Conservation (phyloP, 495 filamentous ascomycete species). For the Aspergillus leporis region DNA sequence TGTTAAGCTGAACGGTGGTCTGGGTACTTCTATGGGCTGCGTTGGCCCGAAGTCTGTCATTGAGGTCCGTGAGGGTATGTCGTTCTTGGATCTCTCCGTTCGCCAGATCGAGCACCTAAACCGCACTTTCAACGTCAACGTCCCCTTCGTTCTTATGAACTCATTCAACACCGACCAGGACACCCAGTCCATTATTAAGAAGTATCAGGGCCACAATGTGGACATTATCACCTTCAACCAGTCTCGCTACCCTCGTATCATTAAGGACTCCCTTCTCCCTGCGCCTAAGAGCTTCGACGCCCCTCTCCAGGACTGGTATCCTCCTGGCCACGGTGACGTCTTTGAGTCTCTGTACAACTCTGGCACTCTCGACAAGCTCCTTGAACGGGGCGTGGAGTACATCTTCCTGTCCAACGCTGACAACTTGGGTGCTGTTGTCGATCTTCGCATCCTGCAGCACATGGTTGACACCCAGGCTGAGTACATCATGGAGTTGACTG, state of each 20-base stretch:
- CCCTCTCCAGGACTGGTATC: conserved; percentile 95
- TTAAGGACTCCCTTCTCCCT: conserved; percentile 96
- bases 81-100: conserved; percentile 97
- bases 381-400: conserved; percentile 91
- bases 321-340: conserved; percentile 97
- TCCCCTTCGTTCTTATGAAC: conserved; percentile 99
- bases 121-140: conserved; percentile 94
- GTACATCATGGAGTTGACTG: conserved; percentile 99
- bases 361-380: conserved; percentile 93
- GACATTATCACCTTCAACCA: conserved; percentile 99
- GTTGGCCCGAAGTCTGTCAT: conserved; percentile 99
- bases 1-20: conserved; percentile 98
- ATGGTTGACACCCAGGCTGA: conserved; percentile 95
- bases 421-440: conserved; percentile 96
- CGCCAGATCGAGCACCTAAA: conserved; percentile 99
- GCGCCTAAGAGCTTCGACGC: conserved; percentile 90
- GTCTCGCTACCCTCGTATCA: conserved; percentile 93
- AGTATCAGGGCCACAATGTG: conserved; percentile 99
- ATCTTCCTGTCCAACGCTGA: conserved; percentile 99
- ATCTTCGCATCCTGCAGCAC: conserved; percentile 96
- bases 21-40: conserved; percentile 99
- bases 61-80: conserved; percentile 99
- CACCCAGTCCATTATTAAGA: conserved; percentile 99
- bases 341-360: conserved; percentile 99
- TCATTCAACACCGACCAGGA: conserved; percentile 99